A percentile compares a stretch with the other conserved stretches of the same genome.
Conservation (phyloP, 2,329 filamentous ascomycete species). For the Colletotrichum sp. region DNA sequence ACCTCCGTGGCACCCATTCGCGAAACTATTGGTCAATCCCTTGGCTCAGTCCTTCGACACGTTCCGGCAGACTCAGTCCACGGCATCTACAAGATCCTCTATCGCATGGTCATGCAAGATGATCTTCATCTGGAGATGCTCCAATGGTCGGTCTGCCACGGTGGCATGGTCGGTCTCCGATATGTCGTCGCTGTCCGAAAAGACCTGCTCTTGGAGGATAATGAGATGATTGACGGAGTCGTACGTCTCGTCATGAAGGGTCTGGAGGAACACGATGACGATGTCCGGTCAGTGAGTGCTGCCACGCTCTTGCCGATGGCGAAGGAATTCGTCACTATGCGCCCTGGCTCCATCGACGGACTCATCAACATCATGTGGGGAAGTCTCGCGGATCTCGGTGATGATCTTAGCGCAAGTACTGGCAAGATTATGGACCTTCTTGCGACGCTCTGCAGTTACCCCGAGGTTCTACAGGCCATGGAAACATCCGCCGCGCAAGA, state of each 20-base stretch:
- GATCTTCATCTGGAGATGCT: slow-evolving; percentile 76
- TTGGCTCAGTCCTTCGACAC: slow-evolving; percentile 88
- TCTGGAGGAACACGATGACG: slow-evolving; percentile 87
- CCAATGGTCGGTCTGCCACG: slow-evolving; percentile 94
- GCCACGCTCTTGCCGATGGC: slow-evolving; percentile 97
- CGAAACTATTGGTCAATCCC: slow-evolving; percentile 92
- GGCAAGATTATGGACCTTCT: slow-evolving; percentile 98
- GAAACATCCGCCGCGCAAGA: slow-evolving; percentile 85
- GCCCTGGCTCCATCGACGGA: slow-evolving; percentile 76
- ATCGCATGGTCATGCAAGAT: slow-evolving; percentile 90
- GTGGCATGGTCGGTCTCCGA: slow-evolving; percentile 94
- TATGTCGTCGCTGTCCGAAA: slow-evolving; percentile 96
- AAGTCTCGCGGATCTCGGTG: slow-evolving; percentile 93
- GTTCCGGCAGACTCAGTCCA: slow-evolving; percentile 81
- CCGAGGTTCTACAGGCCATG: slow-evolving; percentile 92
- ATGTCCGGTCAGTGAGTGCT: slow-evolving; percentile 95
- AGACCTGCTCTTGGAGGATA: slow-evolving; percentile 84
- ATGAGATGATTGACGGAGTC: slow-evolving; percentile 88
- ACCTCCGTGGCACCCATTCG: slow-evolving; percentile 95
- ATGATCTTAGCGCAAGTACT: slow-evolving; percentile 95
- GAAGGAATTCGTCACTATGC: slow-evolving; percentile 88
- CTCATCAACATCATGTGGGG: slow-evolving; percentile 98
- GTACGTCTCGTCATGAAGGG: slow-evolving; percentile 94
- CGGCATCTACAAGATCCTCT: slow-evolving; percentile 82
- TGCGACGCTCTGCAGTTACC: slow-evolving; percentile 93